These are phyloP conservation scores for Pseudogymnoascus sp. DNA, from an alignment of 2,329 filamentous ascomycete genomes.

Conservation along the genomic window DNA sequence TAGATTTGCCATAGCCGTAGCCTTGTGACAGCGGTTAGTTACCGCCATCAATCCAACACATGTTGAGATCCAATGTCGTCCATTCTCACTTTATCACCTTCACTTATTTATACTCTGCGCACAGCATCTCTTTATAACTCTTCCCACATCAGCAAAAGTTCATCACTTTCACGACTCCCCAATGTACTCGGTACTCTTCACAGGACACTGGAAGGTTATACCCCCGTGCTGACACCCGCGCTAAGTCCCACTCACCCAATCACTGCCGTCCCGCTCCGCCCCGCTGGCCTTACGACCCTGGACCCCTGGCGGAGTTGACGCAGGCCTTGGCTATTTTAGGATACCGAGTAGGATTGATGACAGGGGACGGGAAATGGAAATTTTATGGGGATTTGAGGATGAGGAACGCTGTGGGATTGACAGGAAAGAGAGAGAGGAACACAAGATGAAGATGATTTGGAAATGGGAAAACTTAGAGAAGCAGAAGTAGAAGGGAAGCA, in stretches of 20 bases:
- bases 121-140: background rate
- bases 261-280: background rate
- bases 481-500: background rate
- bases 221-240: background rate
- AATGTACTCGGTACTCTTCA: background rate
- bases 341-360: background rate
- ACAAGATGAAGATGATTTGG: background rate
- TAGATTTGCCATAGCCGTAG: background rate
- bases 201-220: background rate
- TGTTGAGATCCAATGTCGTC: background rate
- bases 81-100: background rate
- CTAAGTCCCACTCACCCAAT: background rate
- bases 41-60: background rate
- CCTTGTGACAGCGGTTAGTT: background rate
- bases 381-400: background rate
- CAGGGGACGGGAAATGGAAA: background rate
- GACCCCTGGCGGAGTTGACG: background rate
- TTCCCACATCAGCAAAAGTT: background rate
- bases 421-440: background rate
- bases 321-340: conserved; percentile 4
- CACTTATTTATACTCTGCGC: conserved; percentile 1
- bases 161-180: background rate
- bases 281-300: background rate
- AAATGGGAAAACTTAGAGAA: background rate
- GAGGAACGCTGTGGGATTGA: background rate